These are phyloP conservation scores for Trichoderma erinaceum DNA, from an alignment of 495 filamentous ascomycete genomes.

Conservation along the genomic window DNA sequence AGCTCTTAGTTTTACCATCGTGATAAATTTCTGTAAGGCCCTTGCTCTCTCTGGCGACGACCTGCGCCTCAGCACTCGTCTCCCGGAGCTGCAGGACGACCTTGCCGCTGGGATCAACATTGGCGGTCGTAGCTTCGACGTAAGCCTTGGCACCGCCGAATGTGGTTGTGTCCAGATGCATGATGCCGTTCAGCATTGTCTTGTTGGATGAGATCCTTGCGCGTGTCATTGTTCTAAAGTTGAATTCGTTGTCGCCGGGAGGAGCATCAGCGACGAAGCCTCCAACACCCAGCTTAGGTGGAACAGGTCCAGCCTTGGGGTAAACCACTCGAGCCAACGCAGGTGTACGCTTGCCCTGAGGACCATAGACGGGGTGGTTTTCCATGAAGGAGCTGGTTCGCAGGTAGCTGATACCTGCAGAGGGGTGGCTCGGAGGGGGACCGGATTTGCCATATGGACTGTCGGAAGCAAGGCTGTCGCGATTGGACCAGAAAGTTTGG, in stretches of 20 bases:
- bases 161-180: slow-evolving; percentile 51
- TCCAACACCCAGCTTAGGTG: slow-evolving; percentile 38
- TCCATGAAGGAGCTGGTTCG: slow-evolving; percentile 60
- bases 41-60: slow-evolving; percentile 46
- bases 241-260: slow-evolving; percentile 26
- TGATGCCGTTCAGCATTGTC: slow-evolving; percentile 29
- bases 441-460: slow-evolving; percentile 53
- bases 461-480: slow-evolving; percentile 19
- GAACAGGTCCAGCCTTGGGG: slow-evolving; percentile 15
- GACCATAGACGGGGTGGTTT: slow-evolving; percentile 82
- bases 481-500: slow-evolving; percentile 12
- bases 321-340: slow-evolving; percentile 63
- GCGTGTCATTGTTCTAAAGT: slow-evolving; percentile 16
- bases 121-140: slow-evolving; percentile 51
- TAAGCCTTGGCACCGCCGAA: slow-evolving; percentile 62
- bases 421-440: slow-evolving; percentile 83
- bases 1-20: slow-evolving; percentile 1
- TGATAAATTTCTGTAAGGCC: slow-evolving; percentile 29
- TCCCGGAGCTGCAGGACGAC: slow-evolving; percentile 46
- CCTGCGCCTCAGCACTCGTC: slow-evolving; percentile 37
- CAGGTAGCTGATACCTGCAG: slow-evolving; percentile 80
- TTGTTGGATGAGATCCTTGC: not conserved
- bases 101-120: slow-evolving; percentile 53
- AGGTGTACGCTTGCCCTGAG: slow-evolving; percentile 55
- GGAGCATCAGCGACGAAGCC: slow-evolving; percentile 39